Conservation (phyloP, 2,329 filamentous ascomycete genomes). For the Gnomoniopsis sp. region DNA sequence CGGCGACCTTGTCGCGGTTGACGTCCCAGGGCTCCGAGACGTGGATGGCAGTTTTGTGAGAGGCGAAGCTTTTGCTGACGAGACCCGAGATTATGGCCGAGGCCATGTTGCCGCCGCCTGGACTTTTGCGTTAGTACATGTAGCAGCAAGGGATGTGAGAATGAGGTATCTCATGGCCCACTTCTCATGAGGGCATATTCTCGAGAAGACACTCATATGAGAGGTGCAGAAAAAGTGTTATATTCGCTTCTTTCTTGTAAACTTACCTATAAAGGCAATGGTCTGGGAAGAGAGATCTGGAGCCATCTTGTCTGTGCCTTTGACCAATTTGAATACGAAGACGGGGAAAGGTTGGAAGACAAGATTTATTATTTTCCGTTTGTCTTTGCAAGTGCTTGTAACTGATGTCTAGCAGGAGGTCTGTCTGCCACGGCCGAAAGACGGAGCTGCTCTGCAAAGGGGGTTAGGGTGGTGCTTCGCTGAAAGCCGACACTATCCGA, state of each 20-base stretch:
- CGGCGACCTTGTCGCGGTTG: conserved; percentile 47
- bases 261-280: conserved; percentile 19
- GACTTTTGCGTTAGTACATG: neutral
- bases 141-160: neutral
- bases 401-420: neutral
- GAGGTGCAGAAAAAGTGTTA: too few relatives aligned
- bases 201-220: neutral
- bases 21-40: conserved; percentile 52
- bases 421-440: neutral
- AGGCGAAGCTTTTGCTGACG: conserved; percentile 38
- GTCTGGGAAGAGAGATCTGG: conserved; percentile 14
- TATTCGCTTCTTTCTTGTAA: neutral
- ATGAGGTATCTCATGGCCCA: neutral
- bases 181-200: neutral
- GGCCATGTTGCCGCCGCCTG: conserved; percentile 50
- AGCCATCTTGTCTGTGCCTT: conserved; percentile 3
- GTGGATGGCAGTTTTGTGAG: conserved; percentile 36
- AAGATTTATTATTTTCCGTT: neutral
- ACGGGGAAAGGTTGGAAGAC: neutral
- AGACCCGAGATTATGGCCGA: conserved; percentile 50
- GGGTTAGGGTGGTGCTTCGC: neutral
- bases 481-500: neutral
- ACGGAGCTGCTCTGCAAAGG: neutral
- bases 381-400: neutral
- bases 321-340: neutral